Evolutionary conservation across 768 basidiomycete species (phyloP), one percentile per base, ranked within the genome.

Genomic region (Leccinum boreale): DNA sequence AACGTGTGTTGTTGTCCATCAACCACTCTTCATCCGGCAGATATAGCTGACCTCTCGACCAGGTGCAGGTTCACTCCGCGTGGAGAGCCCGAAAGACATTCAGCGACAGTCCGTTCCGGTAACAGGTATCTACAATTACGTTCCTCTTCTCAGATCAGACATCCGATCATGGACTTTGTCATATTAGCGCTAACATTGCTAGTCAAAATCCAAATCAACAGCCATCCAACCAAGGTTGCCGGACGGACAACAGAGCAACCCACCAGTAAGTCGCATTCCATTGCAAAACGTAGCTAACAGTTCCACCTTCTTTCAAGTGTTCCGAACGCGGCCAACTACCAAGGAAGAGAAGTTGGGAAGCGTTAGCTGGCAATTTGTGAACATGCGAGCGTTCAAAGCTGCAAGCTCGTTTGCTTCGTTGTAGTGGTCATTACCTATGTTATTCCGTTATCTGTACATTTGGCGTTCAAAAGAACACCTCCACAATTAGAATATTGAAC

Each of bases 41-140:
- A 23, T 42, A 23, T 19, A 35, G 3, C 12, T 26, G 15, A 2
- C 21, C 26, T 44, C 26, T 15, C 39, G 14, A 45, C 17, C 42
- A 67, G 62, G 0, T 0, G 0, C n/a, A 53, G 62, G 48, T 60
- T 62, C 21, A 7, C 11, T 26, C 3, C 7, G 10, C 67, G 67
- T 3, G 67, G 62, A 46, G 0, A 28, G 17, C 36, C 2, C 2
- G 14, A 4, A 0, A 0, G 0, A 3, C 0, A 1, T 5, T 0
- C 5, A 1, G 19, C 24, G 6, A 23, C 14, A 1, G 2, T 1
- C 15, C 45, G 10, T 0, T 46, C 45, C 12, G 7, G 45, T n/a
- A 28, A 31, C 12, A 14, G 7, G 66, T 67, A 5, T 7, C 57
- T 60, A 21, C 8, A 19, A 21, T 52, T 19, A 8, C 21, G 31